phyloP scores from a whole-genome alignment of 345 rosid genomes.

The Crucihimalaya himalaica region DNA sequence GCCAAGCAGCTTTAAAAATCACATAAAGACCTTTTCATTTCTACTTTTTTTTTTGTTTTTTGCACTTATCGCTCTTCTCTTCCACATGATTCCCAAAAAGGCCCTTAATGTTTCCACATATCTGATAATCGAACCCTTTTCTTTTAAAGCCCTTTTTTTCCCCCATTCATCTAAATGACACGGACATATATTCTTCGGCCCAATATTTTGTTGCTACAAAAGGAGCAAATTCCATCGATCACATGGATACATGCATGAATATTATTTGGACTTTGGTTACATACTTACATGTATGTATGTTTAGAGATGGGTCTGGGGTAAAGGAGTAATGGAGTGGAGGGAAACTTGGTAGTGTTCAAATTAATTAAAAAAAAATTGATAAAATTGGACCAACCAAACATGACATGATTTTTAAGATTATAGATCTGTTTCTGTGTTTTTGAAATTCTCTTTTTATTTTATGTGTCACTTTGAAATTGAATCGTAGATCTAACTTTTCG shows the following conservation, averaged over 20 bases:
- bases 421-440: background rate
- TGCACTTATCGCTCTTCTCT: no score
- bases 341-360: background rate
- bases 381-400: constrained; percentile 18
- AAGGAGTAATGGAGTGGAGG: background rate
- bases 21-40: no score
- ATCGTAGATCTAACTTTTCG: constrained; percentile 23
- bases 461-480: constrained; percentile 14
- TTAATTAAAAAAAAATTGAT: background rate
- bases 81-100: no score
- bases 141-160: background rate
- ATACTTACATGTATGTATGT: background rate
- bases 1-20: background rate
- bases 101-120: background rate
- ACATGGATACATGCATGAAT: background rate
- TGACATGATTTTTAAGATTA: background rate
- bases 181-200: background rate
- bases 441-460: no score
- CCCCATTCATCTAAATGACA: background rate
- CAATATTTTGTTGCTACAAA: background rate
- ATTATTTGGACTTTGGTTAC: background rate
- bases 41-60: no score
- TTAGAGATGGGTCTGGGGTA: background rate
- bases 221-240: background rate
- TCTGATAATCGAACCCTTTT: background rate